Evolutionary conservation across 208 protist genomes (phyloP).

Genomic region (Tritrichomonas foetus): DNA sequence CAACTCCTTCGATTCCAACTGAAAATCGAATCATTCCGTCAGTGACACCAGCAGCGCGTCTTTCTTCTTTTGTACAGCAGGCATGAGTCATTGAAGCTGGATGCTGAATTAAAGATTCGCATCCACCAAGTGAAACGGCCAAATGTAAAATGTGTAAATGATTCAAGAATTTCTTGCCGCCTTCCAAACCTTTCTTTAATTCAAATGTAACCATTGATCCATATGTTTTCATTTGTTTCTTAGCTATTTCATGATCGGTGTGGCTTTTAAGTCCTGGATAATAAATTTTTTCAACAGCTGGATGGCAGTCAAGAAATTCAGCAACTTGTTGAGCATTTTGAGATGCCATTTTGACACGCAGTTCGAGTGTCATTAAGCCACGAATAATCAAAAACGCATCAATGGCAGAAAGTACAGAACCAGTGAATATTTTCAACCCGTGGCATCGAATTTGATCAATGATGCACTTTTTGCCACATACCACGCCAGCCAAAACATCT

Average conservation of each 20-base stretch:
- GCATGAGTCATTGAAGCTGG: conserved; percentile 57
- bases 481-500: neutral
- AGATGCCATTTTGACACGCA: conserved; percentile 50
- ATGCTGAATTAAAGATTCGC: conserved; percentile 53
- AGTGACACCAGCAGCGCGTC: neutral
- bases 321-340: conserved; percentile 51
- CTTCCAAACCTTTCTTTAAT: conserved; percentile 40
- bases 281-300: conserved; percentile 44
- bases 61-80: conserved; percentile 48
- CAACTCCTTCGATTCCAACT: conserved; percentile 52
- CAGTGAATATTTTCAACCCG: conserved; percentile 4
- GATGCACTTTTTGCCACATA: neutral
- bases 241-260: conserved; percentile 48
- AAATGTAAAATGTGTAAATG: conserved; percentile 38
- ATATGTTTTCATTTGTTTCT: conserved; percentile 48
- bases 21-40: conserved; percentile 53
- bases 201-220: conserved; percentile 48
- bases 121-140: conserved; percentile 46
- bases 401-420: conserved; percentile 38
- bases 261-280: conserved; percentile 49
- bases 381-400: conserved; percentile 47
- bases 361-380: conserved; percentile 50
- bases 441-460: neutral
- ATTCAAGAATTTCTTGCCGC: conserved; percentile 45
- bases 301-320: conserved; percentile 45